Conservation (phyloP, 331 rosid species). For the Saraca asoca region DNA sequence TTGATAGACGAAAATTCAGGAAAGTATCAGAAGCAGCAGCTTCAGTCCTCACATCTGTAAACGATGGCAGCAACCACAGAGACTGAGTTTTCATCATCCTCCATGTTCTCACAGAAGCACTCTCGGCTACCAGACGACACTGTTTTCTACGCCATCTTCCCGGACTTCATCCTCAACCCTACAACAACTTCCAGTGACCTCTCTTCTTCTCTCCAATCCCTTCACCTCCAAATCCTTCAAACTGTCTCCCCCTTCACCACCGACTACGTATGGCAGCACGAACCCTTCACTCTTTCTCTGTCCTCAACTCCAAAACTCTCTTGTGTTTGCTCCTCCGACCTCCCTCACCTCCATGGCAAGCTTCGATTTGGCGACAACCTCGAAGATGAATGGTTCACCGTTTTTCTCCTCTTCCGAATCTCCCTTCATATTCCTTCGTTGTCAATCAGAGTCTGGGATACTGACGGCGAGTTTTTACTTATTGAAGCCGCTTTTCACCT, state of each 20-base stretch:
- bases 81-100: constrained; percentile 31
- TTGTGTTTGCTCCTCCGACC: constrained; percentile 57
- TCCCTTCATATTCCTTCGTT: constrained; percentile 60
- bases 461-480: constrained; percentile 93
- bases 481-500: constrained; percentile 92
- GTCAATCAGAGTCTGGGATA: constrained; percentile 82
- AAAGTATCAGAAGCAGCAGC: background rate
- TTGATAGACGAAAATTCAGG: constrained; percentile 3
- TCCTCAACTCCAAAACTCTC: constrained; percentile 52
- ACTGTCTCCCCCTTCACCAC: constrained; percentile 56
- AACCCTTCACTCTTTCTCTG: constrained; percentile 69
- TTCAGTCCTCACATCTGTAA: background rate
- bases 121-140: constrained; percentile 70
- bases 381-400: constrained; percentile 90
- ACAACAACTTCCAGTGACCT: constrained; percentile 16
- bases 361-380: constrained; percentile 87
- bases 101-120: constrained; percentile 48
- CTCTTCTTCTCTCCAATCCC: constrained; percentile 63
- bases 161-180: constrained; percentile 44
- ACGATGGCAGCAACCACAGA: constrained; percentile 31
- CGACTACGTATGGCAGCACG: constrained; percentile 89
- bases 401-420: constrained; percentile 78
- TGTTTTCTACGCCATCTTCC: constrained; percentile 79
- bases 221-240: constrained; percentile 72
- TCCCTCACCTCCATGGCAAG: constrained; percentile 88